A percentile compares a stretch with the other conserved stretches of the same genome.
phyloP scores from a whole-genome alignment of 768 basidiomycete genomes.

The Austroboletus festivus region DNA sequence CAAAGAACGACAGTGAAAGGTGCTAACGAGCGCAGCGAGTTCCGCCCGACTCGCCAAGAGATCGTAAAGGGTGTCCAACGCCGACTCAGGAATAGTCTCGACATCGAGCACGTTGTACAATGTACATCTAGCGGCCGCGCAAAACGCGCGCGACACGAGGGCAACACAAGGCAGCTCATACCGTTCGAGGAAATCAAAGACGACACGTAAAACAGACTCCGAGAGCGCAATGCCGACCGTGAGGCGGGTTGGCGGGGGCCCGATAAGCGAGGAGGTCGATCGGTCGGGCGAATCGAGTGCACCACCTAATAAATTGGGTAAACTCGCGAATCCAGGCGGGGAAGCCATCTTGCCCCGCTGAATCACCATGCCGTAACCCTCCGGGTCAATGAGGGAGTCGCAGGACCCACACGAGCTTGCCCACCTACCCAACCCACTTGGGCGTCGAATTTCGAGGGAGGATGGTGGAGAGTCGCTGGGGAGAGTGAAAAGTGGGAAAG shows the following conservation, averaged over 20 bases:
- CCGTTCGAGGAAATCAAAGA: conserved; percentile 22
- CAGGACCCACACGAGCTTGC: conserved; percentile 25
- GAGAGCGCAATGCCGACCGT: conserved; percentile 11
- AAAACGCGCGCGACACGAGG: conserved; percentile 20
- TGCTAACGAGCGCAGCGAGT: conserved; percentile 25
- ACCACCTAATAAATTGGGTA: conserved; percentile 21
- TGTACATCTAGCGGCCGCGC: conserved; percentile 17
- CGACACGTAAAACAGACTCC: conserved; percentile 13
- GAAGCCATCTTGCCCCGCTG: not conserved
- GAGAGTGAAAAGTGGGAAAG: conserved; percentile 12
- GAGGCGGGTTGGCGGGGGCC: not conserved
- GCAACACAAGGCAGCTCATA: conserved; percentile 20
- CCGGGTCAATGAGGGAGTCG: conserved; percentile 10
- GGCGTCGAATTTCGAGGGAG: conserved; percentile 33
- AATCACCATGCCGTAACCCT: not conserved
- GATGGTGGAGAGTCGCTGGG: conserved; percentile 20
- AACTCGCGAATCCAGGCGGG: conserved; percentile 10
- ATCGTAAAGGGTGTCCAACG: conserved; percentile 14
- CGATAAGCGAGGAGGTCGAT: not conserved
- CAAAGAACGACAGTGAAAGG: conserved; percentile 25
- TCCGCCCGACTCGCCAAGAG: conserved; percentile 17
- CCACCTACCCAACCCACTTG: conserved; percentile 31
- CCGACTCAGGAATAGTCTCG: conserved; percentile 9
- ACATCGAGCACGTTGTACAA: conserved; percentile 25
- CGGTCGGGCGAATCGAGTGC: conserved; percentile 3